Evolutionary conservation across 2,329 filamentous ascomycete genomes (phyloP).

Genomic region (Diaporthe longicolla): DNA sequence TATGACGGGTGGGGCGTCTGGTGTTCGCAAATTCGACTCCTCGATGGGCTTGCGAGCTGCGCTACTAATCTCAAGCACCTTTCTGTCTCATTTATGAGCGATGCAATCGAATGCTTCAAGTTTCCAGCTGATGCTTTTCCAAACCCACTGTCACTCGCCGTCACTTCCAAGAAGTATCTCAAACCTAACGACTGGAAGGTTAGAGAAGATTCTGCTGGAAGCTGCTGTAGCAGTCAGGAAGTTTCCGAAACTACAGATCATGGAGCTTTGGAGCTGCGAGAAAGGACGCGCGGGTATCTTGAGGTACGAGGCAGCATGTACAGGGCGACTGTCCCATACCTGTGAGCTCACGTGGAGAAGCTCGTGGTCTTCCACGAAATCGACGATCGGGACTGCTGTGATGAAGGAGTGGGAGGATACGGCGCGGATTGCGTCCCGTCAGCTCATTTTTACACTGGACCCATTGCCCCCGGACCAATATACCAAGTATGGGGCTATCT

Average conservation of each 20-base stretch:
- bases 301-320: constrained; percentile 4
- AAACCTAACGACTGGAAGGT: not conserved
- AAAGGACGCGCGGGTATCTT: constrained; percentile 2
- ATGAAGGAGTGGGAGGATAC: not conserved
- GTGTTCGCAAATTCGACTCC: not conserved
- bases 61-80: constrained; percentile 27
- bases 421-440: not conserved
- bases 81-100: constrained; percentile 23
- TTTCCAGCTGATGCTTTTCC: not conserved
- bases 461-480: constrained; percentile 5
- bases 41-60: not conserved
- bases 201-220: not conserved
- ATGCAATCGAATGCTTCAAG: constrained; percentile 8
- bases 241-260: constrained; percentile 21
- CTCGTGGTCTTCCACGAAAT: not conserved
- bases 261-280: constrained; percentile 35
- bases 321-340: not conserved
- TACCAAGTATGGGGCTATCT: not conserved
- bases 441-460: constrained; percentile 12
- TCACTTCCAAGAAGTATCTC: constrained; percentile 8
- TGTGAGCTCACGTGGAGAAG: constrained; percentile 23
- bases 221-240: not conserved
- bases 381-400: not conserved
- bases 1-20: too few relatives aligned
- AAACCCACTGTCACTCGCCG: constrained; percentile 13